Percentiles rank a stretch among this genome's conserved stretches.
phyloP scores from a whole-genome alignment of 345 rosid genomes.

The Brassica napus region DNA sequence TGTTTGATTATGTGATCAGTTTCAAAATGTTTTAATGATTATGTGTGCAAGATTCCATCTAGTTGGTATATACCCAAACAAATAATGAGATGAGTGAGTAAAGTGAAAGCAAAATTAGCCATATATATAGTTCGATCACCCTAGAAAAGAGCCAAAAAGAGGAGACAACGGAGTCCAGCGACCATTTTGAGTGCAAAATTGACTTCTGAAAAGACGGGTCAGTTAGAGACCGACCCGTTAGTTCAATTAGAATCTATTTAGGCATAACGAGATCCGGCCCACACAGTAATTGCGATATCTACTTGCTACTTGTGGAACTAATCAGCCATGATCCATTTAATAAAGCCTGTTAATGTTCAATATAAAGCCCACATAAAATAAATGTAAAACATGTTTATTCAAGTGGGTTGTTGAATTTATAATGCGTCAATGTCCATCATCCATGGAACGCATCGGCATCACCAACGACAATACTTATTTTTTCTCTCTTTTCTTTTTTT shows the following conservation, averaged over 20 bases:
- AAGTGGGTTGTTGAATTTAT: background rate
- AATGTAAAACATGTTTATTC: background rate
- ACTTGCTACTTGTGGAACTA: background rate
- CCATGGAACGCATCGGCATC: background rate
- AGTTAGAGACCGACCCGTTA: background rate
- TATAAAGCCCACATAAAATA: background rate
- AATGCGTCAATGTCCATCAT: background rate
- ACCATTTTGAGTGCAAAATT: too few species aligned
- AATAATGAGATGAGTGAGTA: constrained; percentile 21
- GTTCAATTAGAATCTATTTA: background rate
- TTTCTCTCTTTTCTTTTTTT: too few species aligned
- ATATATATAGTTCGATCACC: background rate
- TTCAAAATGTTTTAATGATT: background rate
- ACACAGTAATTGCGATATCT: background rate
- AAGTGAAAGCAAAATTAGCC: constrained; percentile 35
- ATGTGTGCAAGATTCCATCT: constrained; percentile 16
- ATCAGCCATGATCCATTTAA: background rate
- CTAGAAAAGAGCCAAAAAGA: background rate
- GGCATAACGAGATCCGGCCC: background rate
- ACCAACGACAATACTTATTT: background rate
- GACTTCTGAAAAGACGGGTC: background rate
- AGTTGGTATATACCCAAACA: constrained; percentile 25
- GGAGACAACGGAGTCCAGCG: background rate
- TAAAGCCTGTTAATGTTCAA: background rate
- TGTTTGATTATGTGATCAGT: background rate